Conservation (phyloP, 2,329 filamentous ascomycete species). For the Penicillium corylophilum region DNA sequence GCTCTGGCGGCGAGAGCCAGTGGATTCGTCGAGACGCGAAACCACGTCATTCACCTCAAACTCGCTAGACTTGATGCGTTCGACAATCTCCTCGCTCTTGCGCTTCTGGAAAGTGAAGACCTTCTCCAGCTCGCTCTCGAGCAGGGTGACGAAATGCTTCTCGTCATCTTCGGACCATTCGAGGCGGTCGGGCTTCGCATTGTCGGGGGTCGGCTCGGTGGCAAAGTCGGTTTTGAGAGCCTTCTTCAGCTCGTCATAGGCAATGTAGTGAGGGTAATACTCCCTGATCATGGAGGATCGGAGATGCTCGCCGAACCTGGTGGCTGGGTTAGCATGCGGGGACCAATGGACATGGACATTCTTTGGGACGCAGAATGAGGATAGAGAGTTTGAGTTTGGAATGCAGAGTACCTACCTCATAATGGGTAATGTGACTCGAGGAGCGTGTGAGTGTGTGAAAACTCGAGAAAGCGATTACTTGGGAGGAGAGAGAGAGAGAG, state of each 20-base stretch:
- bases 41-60: slow-evolving; percentile 88
- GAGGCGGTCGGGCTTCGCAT: slow-evolving; percentile 52
- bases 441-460: not conserved
- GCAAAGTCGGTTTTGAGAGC: slow-evolving; percentile 75
- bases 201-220: slow-evolving; percentile 47
- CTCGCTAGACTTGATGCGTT: slow-evolving; percentile 83
- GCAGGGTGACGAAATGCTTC: slow-evolving; percentile 77
- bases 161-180: slow-evolving; percentile 92
- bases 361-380: not conserved
- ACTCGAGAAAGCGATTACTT: slow-evolving; percentile 1
- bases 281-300: slow-evolving; percentile 94
- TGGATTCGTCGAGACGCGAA: slow-evolving; percentile 64
- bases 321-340: slow-evolving; percentile 16
- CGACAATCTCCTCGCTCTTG: slow-evolving; percentile 92
- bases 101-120: slow-evolving; percentile 97
- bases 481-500: slow-evolving; percentile 9
- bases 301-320: slow-evolving; percentile 90
- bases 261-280: slow-evolving; percentile 98
- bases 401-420: not conserved
- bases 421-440: not conserved
- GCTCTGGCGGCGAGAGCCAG: slow-evolving; percentile 36
- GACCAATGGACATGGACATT: not conserved
- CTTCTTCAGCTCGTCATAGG: slow-evolving; percentile 89
- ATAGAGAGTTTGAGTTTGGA: not conserved
- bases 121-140: slow-evolving; percentile 93